Evolutionary conservation across 768 basidiomycete genomes (phyloP), one percentile per base, ranked within the genome.

Genomic region (Calocybe cyanea): DNA sequence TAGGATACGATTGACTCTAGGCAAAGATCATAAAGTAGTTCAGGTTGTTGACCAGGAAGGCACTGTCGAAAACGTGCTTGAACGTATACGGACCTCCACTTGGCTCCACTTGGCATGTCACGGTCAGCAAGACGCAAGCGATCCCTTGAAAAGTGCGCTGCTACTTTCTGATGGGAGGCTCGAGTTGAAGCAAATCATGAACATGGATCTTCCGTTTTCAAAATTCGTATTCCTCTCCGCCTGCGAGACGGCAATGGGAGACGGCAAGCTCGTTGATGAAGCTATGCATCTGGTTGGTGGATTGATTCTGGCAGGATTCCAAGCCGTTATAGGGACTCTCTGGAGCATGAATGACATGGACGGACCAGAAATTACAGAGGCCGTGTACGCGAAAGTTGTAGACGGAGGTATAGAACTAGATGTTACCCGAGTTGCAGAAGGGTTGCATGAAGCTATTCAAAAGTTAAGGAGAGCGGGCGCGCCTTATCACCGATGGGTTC

Each of bases 171-270:
- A 54, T 40, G 55, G 55, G 13, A 36, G 23, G 21, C 46, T 62
- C n/a, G 38, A 51, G n/a, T 17, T 71, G n/a, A 50, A 36, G 1
- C 55, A 63, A 17, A 50, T 69, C 20, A 49, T 61, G 34, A 41
- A 36, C 20, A 53, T 47, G 17, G 30, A 19, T 21, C 25, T 57
- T 1, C 47, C 59, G 2, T 52, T 38, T 11, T 58, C 61, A 0
- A 59, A 66, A 43, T 66, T 72, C 57, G 67, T 63, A 19, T 68
- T 66, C 38, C 36, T 70, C 15, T 62, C 62, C 14, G 59, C 61
- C 10, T 66, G 65, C 30, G 51, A 44, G 30, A 61, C 60, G 8
- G 50, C 57, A 5, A 54, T 51, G 28, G 58, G 50, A 10, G 58
- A 59, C 17, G 46, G 33, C 13, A 19, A 17, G 1, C 46, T 46